Evolutionary conservation across 257 asterid species (phyloP).

Genomic region (Nicotiana attenuata): DNA sequence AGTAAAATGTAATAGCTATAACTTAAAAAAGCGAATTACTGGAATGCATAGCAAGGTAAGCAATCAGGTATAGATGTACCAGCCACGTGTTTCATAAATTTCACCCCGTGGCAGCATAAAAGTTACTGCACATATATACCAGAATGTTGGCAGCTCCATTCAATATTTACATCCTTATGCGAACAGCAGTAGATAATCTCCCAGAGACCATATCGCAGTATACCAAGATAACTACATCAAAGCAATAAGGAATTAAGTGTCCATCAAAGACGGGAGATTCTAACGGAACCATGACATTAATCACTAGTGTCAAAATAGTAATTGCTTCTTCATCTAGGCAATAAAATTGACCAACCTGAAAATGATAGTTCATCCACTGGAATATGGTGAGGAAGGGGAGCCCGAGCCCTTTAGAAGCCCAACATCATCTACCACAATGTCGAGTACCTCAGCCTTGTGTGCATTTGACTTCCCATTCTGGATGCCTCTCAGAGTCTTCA

Average conservation of each 20-base stretch:
- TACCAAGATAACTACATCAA: not conserved
- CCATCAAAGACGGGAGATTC: not conserved
- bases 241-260: not conserved
- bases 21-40: not conserved
- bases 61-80: slow-evolving; percentile 32
- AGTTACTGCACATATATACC: not conserved
- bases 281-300: slow-evolving; percentile 5
- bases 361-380: slow-evolving; percentile 32
- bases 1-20: too few species aligned
- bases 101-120: not conserved
- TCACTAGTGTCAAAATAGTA: not conserved
- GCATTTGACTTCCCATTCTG: slow-evolving; percentile 46
- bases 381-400: slow-evolving; percentile 33
- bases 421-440: slow-evolving; percentile 44
- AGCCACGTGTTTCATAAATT: slow-evolving; percentile 48
- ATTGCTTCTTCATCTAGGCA: not conserved
- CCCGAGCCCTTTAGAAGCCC: slow-evolving; percentile 32
- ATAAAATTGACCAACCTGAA: not conserved
- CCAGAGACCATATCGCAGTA: too few species aligned
- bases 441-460: slow-evolving; percentile 48
- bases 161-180: slow-evolving; percentile 24
- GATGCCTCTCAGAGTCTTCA: slow-evolving; percentile 45
- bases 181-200: too few species aligned
- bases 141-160: slow-evolving; percentile 9
- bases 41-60: not conserved